Base-by-base conservation (phyloP, 164 flowering plant genomes). In the Aristolochia californica region DNA sequence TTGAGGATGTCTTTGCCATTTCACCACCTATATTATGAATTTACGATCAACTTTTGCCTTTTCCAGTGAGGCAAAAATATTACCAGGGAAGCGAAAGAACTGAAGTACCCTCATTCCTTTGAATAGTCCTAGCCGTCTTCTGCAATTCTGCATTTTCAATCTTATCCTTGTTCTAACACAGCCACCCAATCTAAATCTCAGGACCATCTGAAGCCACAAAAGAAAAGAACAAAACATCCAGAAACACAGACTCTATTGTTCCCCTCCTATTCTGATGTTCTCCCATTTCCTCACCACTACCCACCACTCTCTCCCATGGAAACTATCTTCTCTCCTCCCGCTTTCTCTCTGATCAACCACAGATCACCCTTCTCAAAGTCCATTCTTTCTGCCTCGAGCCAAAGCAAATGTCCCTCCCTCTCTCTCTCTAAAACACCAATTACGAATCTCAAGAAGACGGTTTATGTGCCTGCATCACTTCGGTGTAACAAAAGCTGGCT, bases 291-390 rank as follows among this genome's bases (percentile, higher is more conserved):
- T 4, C 55, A 9, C 45, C 24, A 44, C 15, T 59, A 52, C 53
- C 59, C 59, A 22, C 5, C 49, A 51, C 18, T 25, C 60, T 55
- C 57, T 58, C 30, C 68, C 65, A 93, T 88, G 98, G 95, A 85
- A 74, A 82, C 96, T 70, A 78, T 88, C 60, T 75, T 87, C 64
- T 85, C 91, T 60, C 79, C 96, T 63, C 80, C 59, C 73, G 74
- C 84, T 38, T 72, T 86, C 74, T 66, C 89, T 16, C 77, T 81
- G 48, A 45, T 67, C 69, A 75, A 60, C 34, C 66, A 74, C 34
- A 72, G 66, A 69, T 22, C 54, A 15, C 69, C 65, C 49, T 28
- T 71, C 28, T 59, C 70, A 57, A 70, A 62, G 40, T 15, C 72
- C 47, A 43, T 66, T 70, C 28, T 58, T 62, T 57, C 30, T 53